These are phyloP conservation scores for Macrolepiota fuliginosa DNA, from an alignment of 768 basidiomycete species.

Conservation along the genomic window DNA sequence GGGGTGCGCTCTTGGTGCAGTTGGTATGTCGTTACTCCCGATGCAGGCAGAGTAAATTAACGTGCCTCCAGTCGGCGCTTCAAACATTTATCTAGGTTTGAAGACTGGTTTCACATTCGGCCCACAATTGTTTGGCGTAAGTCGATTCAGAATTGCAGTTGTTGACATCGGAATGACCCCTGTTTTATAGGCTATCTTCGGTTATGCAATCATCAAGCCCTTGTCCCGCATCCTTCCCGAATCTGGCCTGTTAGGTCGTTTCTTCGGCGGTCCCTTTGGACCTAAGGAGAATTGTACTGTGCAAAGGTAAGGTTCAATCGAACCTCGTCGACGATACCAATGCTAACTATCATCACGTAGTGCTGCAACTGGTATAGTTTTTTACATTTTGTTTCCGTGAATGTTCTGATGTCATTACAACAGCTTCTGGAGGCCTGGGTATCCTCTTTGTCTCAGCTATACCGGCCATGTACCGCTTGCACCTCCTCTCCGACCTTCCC, in stretches of 20 bases:
- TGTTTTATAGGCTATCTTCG: conserved; percentile 45
- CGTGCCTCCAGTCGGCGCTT: conserved; percentile 42
- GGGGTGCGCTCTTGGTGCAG: conserved; percentile 47
- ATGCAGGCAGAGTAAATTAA: neutral
- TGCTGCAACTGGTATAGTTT: conserved; percentile 44
- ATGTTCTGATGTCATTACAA: conserved; percentile 7
- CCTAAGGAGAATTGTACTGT: conserved; percentile 69
- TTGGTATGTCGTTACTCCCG: conserved; percentile 19
- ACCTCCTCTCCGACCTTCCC: conserved; percentile 44
- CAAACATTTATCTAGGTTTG: conserved; percentile 65
- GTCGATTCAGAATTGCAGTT: conserved; percentile 8
- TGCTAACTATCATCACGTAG: conserved; percentile 20
- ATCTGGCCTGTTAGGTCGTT: conserved; percentile 38
- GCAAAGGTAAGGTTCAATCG: conserved; percentile 36
- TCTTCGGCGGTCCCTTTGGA: conserved; percentile 56
- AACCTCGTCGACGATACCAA: neutral
- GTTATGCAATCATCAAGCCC: conserved; percentile 59
- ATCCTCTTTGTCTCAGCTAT: conserved; percentile 59
- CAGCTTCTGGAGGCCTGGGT: conserved; percentile 55
- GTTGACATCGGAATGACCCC: neutral
- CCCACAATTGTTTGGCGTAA: conserved; percentile 56
- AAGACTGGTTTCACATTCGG: conserved; percentile 72
- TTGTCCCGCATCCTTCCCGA: conserved; percentile 47
- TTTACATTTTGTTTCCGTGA: conserved; percentile 8
- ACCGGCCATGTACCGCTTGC: conserved; percentile 58